A percentile compares a stretch with the other conserved stretches of the same genome.
phyloP scores from a whole-genome alignment of 192 early-diverging fungal species.

The Allomyces javanicus region DNA sequence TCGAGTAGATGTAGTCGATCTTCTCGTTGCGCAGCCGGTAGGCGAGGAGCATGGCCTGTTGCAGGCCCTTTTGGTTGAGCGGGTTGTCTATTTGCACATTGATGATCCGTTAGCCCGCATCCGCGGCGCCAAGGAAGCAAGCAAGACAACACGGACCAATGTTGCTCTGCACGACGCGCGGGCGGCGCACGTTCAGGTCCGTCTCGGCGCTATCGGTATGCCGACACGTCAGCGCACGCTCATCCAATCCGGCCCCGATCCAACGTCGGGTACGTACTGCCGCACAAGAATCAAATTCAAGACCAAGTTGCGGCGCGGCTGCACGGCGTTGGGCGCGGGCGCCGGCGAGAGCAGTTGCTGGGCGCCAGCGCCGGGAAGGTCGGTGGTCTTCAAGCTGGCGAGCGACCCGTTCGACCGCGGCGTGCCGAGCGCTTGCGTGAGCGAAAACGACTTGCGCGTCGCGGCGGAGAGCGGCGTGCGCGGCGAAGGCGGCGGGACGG shows the following conservation, averaged over 20 bases:
- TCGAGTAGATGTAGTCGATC: neutral
- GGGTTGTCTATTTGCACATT: neutral
- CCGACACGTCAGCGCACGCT: neutral
- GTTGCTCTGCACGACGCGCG: neutral
- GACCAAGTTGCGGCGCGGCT: neutral
- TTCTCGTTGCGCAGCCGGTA: neutral
- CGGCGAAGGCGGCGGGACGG: neutral
- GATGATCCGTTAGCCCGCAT: too few species aligned
- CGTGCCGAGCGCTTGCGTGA: too few species aligned
- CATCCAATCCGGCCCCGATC: neutral
- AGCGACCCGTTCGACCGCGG: neutral
- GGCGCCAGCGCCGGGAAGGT: neutral
- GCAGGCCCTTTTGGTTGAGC: neutral
- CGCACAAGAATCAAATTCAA: neutral
- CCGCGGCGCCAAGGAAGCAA: too few species aligned
- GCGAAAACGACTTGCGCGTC: too few species aligned
- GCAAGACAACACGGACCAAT: neutral
- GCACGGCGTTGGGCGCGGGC: neutral
- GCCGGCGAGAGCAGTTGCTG: neutral
- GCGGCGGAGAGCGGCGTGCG: neutral
- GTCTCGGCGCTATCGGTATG: neutral
- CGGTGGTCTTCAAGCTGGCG: neutral
- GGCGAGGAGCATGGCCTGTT: neutral
- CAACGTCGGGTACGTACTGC: too few species aligned
- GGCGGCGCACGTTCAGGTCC: neutral